Evolutionary conservation across 2,329 filamentous ascomycete genomes (phyloP).

Genomic region (Chalaropsis ovoidea): DNA sequence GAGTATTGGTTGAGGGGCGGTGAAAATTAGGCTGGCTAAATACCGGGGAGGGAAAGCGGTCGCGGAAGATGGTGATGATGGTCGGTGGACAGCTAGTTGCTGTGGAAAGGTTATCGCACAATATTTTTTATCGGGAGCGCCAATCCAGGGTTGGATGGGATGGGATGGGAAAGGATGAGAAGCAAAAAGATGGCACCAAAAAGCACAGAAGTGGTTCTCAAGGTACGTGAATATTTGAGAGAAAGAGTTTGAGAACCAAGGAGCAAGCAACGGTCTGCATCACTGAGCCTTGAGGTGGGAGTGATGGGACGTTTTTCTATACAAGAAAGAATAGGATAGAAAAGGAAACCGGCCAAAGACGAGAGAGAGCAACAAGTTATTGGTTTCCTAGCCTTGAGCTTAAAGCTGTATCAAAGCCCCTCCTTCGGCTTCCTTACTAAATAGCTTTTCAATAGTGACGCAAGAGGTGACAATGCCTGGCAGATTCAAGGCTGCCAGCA

Average conservation of each 20-base stretch:
- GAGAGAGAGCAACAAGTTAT: background rate
- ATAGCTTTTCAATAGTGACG: background rate
- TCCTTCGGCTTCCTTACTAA: background rate
- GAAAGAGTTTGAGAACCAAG: background rate
- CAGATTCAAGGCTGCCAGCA: background rate
- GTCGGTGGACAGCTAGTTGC: background rate
- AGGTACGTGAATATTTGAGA: slow-evolving; percentile 10
- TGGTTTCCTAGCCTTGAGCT: background rate
- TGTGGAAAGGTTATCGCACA: background rate
- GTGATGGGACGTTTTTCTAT: background rate
- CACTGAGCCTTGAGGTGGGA: background rate
- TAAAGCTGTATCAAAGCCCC: slow-evolving; percentile 1
- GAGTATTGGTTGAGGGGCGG: background rate
- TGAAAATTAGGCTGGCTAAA: background rate
- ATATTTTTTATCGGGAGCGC: background rate
- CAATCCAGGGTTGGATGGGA: background rate
- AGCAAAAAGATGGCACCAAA: background rate
- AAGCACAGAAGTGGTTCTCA: background rate
- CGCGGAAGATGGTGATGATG: background rate
- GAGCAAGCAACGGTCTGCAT: slow-evolving; percentile 2
- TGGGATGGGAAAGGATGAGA: background rate
- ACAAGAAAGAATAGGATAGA: background rate
- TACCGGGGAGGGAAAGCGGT: background rate
- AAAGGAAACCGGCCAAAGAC: background rate
- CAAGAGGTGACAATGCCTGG: slow-evolving; percentile 4